Conservation (phyloP, 1,284 basidiomycete genomes). For the Pyrrhoderma noxium region DNA sequence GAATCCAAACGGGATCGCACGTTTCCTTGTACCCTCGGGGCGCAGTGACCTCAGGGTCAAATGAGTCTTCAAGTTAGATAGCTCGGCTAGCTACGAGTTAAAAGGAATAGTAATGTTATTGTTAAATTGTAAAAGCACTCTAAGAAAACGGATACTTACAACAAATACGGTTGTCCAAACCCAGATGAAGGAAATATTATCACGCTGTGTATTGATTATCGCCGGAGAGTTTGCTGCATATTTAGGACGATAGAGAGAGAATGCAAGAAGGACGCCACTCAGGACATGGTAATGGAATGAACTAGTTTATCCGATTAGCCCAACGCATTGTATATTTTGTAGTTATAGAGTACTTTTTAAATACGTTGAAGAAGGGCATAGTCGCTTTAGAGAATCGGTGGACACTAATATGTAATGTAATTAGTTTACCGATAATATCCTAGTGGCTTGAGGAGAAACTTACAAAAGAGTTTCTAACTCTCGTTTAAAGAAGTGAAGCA, state of each 20-base stretch:
- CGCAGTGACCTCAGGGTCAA: slow-evolving; percentile 78
- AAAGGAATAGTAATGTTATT: slow-evolving; percentile 3
- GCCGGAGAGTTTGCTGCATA: slow-evolving; percentile 54
- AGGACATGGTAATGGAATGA: slow-evolving; percentile 86
- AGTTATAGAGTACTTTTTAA: slow-evolving; percentile 70
- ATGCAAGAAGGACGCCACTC: slow-evolving; percentile 68
- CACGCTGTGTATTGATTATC: slow-evolving; percentile 62
- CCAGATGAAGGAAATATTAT: slow-evolving; percentile 63
- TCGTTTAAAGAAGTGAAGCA: slow-evolving; percentile 88
- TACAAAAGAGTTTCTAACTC: slow-evolving; percentile 91
- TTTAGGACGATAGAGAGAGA: slow-evolving; percentile 71
- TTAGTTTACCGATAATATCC: slow-evolving; percentile 2
- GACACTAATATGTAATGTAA: slow-evolving; percentile 42
- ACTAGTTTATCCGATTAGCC: slow-evolving; percentile 35
- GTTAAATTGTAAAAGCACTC: not conserved
- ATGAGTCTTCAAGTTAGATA: slow-evolving; percentile 86
- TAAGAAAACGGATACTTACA: slow-evolving; percentile 40
- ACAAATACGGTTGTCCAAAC: slow-evolving; percentile 65
- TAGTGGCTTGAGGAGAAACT: slow-evolving; percentile 1
- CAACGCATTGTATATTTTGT: not conserved
- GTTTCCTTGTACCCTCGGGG: slow-evolving; percentile 71
- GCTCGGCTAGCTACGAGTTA: slow-evolving; percentile 64
- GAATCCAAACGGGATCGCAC: slow-evolving; percentile 81
- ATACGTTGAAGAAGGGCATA: slow-evolving; percentile 84
- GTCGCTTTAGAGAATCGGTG: slow-evolving; percentile 95